Percentiles rank a stretch among this genome's conserved stretches.
phyloP scores from a whole-genome alignment of 768 basidiomycete genomes.

The Naganishia vishniacii region DNA sequence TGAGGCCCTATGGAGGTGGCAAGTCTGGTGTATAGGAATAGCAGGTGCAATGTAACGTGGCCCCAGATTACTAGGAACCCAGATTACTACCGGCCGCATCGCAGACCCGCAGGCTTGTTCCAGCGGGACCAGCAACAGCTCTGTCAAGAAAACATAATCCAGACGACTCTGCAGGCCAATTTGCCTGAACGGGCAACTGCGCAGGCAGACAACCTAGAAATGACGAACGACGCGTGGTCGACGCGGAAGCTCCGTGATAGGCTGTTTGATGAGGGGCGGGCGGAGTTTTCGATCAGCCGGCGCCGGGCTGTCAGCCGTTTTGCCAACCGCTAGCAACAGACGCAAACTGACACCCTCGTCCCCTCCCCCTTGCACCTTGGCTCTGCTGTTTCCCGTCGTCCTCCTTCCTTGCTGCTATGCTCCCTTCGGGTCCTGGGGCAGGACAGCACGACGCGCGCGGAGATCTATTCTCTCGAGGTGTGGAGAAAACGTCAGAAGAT shows the following conservation, averaged over 20 bases:
- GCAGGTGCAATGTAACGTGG: no score
- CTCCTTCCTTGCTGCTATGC: constrained; percentile 4
- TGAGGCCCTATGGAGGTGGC: no score
- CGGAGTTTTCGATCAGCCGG: no score
- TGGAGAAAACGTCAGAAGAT: background rate
- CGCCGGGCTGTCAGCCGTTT: background rate
- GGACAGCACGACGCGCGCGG: constrained; percentile 21
- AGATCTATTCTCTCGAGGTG: background rate
- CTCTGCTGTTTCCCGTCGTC: no score
- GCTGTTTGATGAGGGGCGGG: no score
- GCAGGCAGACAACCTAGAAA: background rate
- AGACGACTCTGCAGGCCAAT: background rate
- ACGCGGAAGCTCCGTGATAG: background rate
- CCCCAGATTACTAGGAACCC: no score
- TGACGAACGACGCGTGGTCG: background rate
- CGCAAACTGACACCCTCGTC: background rate
- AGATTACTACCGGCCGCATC: background rate
- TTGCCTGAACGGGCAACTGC: background rate
- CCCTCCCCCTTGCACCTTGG: background rate
- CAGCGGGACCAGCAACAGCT: background rate
- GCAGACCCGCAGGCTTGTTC: constrained; percentile 1
- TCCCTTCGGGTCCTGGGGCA: background rate
- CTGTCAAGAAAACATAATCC: background rate
- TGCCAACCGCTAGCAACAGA: background rate
- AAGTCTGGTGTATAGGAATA: no score